Conservation (phyloP, 208 protist species). For the Trichomonas vaginalis region DNA sequence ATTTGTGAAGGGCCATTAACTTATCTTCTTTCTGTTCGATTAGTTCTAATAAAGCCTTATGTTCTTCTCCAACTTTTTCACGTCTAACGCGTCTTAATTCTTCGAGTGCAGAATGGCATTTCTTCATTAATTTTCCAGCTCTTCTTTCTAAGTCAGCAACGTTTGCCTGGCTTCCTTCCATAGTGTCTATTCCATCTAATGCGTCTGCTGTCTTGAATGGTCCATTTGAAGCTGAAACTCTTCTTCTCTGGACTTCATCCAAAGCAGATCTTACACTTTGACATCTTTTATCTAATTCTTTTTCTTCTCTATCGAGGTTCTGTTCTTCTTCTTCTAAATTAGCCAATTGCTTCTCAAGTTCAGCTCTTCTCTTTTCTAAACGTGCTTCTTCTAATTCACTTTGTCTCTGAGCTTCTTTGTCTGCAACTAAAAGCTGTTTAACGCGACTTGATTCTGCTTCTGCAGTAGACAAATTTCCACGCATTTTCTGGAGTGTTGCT, state of each 20-base stretch:
- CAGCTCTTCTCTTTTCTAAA: background rate
- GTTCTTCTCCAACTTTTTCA: background rate
- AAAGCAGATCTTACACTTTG: background rate
- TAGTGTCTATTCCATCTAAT: background rate
- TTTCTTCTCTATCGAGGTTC: background rate
- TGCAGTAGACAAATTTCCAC: background rate
- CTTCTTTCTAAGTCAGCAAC: background rate
- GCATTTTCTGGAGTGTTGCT: background rate
- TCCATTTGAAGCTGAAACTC: background rate
- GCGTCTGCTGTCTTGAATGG: background rate
- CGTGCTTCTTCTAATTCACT: background rate
- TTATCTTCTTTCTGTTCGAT: constrained; percentile 11
- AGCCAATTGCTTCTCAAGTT: background rate
- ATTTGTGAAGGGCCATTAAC: background rate
- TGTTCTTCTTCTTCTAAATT: background rate
- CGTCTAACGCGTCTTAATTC: background rate
- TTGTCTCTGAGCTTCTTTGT: background rate
- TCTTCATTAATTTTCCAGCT: background rate
- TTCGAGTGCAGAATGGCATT: background rate
- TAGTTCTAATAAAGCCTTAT: background rate
- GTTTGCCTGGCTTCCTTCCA: background rate
- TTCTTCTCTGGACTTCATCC: background rate
- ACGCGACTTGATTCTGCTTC: background rate
- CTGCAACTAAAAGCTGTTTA: background rate
- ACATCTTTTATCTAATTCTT: background rate